phyloP scores from a whole-genome alignment of 2,329 filamentous ascomycete species.

The Pestalotiopsis fici region DNA sequence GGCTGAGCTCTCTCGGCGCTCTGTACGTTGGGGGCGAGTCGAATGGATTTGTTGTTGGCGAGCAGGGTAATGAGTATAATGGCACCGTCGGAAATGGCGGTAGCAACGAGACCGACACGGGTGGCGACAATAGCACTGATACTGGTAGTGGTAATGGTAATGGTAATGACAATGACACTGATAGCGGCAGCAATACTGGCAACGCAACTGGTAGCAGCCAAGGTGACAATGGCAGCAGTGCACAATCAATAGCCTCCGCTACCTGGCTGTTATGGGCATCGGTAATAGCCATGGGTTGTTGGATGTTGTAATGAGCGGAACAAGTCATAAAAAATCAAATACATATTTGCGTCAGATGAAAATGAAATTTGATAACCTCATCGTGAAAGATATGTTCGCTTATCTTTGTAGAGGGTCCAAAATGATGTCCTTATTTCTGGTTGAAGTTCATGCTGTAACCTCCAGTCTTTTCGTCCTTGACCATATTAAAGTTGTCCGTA shows the following conservation, averaged over 20 bases:
- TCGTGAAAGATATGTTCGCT: no score
- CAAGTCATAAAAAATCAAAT: background rate
- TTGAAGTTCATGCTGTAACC: conserved; percentile 94
- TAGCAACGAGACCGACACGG: conserved; percentile 23
- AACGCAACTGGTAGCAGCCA: background rate
- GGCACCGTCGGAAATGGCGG: conserved; percentile 10
- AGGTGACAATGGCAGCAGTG: background rate
- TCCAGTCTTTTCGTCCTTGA: conserved; percentile 84
- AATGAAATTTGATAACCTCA: background rate
- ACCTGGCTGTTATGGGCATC: background rate
- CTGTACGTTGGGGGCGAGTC: conserved; percentile 38
- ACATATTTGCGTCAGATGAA: background rate
- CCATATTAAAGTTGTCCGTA: conserved; percentile 93
- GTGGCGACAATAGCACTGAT: conserved; percentile 30
- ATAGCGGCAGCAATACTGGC: background rate
- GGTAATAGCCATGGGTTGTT: background rate
- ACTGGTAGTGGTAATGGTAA: conserved; percentile 11
- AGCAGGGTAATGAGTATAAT: conserved; percentile 8
- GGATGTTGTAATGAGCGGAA: background rate
- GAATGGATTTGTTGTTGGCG: conserved; percentile 36
- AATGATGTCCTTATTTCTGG: conserved; percentile 30
- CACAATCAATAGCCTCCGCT: background rate
- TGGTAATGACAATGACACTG: background rate
- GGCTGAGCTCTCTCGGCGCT: conserved; percentile 36
- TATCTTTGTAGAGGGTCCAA: background rate